Evolutionary conservation across 352 stramenopile genomes (phyloP).

Genomic region (Globisporangium spiculum): DNA sequence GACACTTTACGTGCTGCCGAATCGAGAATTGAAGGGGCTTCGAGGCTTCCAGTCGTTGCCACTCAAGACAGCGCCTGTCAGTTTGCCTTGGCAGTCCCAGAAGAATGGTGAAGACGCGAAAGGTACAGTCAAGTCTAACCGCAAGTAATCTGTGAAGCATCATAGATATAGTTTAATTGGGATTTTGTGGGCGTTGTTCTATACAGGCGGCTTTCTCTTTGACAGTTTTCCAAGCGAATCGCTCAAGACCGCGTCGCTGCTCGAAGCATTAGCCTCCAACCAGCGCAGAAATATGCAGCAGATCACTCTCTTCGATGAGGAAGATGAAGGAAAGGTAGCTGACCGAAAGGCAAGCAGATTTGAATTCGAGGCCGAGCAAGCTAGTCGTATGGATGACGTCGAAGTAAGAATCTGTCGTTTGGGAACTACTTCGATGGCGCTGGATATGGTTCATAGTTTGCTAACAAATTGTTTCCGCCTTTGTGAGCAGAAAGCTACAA

Average conservation of each 20-base stretch:
- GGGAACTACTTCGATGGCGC: neutral
- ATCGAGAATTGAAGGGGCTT: constrained; percentile 29
- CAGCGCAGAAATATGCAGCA: constrained; percentile 4
- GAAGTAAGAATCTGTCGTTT: neutral
- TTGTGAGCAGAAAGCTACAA: neutral
- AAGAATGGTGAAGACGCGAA: neutral
- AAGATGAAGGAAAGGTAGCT: neutral
- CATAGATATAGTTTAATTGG: neutral
- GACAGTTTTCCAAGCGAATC: constrained; percentile 26
- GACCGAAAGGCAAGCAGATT: neutral
- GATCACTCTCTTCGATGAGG: constrained; percentile 12
- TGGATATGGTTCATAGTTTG: neutral
- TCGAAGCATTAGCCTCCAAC: constrained; percentile 32
- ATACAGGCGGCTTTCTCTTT: constrained; percentile 26
- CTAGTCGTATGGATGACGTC: neutral
- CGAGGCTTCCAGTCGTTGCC: constrained; percentile 50
- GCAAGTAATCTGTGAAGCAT: neutral
- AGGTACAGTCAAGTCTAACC: constrained; percentile 2
- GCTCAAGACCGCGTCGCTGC: constrained; percentile 31
- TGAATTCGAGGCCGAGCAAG: neutral
- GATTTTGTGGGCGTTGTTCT: neutral
- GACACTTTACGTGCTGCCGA: constrained; percentile 45
- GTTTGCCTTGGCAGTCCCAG: constrained; percentile 33
- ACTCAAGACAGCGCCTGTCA: constrained; percentile 34
- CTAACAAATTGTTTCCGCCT: neutral